Evolutionary conservation across 1,284 basidiomycete genomes (phyloP).

Genomic region (Farysia itapuensis): DNA sequence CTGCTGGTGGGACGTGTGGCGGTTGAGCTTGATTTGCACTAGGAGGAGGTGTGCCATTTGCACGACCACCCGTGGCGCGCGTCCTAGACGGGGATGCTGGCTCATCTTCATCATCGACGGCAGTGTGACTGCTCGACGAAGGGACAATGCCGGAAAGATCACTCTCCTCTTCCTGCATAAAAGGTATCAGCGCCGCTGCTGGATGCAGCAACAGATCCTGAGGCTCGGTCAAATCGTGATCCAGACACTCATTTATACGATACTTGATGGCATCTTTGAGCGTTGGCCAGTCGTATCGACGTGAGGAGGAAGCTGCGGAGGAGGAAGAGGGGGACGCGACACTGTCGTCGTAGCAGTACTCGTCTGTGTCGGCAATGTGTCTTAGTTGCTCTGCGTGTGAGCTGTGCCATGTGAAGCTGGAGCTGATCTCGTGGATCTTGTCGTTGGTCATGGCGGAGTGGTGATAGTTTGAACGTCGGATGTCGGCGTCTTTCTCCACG

Average conservation of each 20-base stretch:
- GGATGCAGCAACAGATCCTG: constrained; percentile 9
- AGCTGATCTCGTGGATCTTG: constrained; percentile 1
- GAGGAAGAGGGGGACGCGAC: constrained; percentile 1
- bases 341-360: constrained; percentile 15
- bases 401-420: constrained; percentile 3
- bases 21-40: not conserved
- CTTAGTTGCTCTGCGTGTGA: constrained; percentile 9
- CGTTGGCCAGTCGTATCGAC: constrained; percentile 16
- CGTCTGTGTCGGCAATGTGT: constrained; percentile 27
- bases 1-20: constrained; percentile 7
- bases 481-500: no score
- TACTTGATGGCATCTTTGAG: constrained; percentile 38
- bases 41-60: not conserved
- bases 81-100: not conserved
- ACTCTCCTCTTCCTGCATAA: not conserved
- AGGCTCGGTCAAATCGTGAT: constrained; percentile 4
- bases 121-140: not conserved
- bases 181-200: constrained; percentile 5
- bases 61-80: not conserved
- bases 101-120: not conserved
- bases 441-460: constrained; percentile 19
- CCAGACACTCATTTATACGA: constrained; percentile 6
- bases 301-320: constrained; percentile 1
- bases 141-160: not conserved
- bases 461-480: no score